Conservation (phyloP, 192 early-diverging fungal species). For the Powellomyces hirtus region DNA sequence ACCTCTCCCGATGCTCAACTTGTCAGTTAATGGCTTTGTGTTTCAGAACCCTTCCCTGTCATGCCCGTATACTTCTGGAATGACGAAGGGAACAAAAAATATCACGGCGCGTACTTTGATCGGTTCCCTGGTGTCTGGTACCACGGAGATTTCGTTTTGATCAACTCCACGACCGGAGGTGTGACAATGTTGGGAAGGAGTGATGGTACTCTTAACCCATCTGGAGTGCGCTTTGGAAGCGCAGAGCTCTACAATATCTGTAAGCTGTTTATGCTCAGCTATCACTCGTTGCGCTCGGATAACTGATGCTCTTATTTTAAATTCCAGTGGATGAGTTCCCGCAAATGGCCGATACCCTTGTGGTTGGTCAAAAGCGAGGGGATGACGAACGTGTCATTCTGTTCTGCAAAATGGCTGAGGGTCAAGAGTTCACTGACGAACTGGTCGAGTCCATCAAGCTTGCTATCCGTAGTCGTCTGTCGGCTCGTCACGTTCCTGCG, state of each 20-base stretch:
- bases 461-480: slow-evolving; percentile 80
- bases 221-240: slow-evolving; percentile 88
- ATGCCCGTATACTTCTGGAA: slow-evolving; percentile 97
- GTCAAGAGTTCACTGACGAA: slow-evolving; percentile 52
- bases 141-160: slow-evolving; percentile 91
- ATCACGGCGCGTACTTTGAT: slow-evolving; percentile 85
- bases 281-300: neutral
- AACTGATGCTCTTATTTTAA: too few relatives aligned
- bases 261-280: neutral
- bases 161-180: slow-evolving; percentile 81
- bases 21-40: neutral
- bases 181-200: slow-evolving; percentile 90
- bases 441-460: slow-evolving; percentile 70
- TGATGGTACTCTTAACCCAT: slow-evolving; percentile 91
- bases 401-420: slow-evolving; percentile 82
- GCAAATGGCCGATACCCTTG: slow-evolving; percentile 81
- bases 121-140: slow-evolving; percentile 87
- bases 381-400: slow-evolving; percentile 90
- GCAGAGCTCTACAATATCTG: slow-evolving; percentile 91
- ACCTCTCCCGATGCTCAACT: neutral
- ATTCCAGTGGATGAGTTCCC: slow-evolving; percentile 67
- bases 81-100: slow-evolving; percentile 72
- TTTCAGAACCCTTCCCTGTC: slow-evolving; percentile 81
- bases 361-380: slow-evolving; percentile 76
- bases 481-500: slow-evolving; percentile 86